These are phyloP conservation scores for Chenopodium berlandieri DNA, from an alignment of 148 eudicot genomes.

Conservation along the genomic window DNA sequence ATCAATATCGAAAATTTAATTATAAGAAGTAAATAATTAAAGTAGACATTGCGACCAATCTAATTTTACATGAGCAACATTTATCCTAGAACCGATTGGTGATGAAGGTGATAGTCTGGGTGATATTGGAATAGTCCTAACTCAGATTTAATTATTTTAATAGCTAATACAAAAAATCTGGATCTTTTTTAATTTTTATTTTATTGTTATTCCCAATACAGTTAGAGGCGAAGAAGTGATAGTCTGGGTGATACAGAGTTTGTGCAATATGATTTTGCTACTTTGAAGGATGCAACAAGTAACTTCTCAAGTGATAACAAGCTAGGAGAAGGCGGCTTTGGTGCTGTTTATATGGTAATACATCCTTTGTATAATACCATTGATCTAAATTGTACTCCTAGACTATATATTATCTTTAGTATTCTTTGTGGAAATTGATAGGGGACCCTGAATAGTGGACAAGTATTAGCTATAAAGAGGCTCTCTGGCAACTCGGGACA, in stretches of 20 bases:
- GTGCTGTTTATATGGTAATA: slow-evolving; percentile 51
- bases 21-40: no score
- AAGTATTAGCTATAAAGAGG: slow-evolving; percentile 62
- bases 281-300: slow-evolving; percentile 18
- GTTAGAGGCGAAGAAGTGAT: neutral
- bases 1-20: no score
- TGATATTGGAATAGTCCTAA: neutral
- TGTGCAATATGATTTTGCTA: slow-evolving; percentile 23
- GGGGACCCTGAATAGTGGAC: slow-evolving; percentile 53
- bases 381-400: neutral
- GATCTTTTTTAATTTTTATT: no score
- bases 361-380: neutral
- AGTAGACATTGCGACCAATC: no score
- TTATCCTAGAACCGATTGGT: no score
- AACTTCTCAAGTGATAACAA: slow-evolving; percentile 33
- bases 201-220: neutral
- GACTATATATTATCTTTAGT: no score
- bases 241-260: slow-evolving; percentile 5
- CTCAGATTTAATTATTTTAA: no score
- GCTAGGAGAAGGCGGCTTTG: slow-evolving; percentile 74
- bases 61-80: no score
- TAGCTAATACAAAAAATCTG: no score
- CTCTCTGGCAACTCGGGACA: slow-evolving; percentile 51
- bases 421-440: neutral
- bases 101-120: neutral